These are phyloP conservation scores for Zymoseptoria passerinii DNA, from an alignment of 2,329 filamentous ascomycete genomes.

Conservation along the genomic window DNA sequence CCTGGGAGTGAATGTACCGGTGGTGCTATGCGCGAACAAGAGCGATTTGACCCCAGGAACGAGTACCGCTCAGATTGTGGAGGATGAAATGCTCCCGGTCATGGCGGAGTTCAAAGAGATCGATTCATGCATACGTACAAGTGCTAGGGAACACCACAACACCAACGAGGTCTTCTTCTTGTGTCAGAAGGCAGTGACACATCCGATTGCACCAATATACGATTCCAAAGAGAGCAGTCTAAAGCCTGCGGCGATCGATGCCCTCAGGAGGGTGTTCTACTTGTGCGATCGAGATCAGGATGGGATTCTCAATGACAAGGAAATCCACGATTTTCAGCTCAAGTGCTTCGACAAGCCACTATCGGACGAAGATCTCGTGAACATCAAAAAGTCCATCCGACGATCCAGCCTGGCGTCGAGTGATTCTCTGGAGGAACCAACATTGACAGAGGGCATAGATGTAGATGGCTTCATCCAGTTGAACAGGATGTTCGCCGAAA, in stretches of 20 bases:
- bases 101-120: slow-evolving; percentile 91
- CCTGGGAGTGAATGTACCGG: slow-evolving; percentile 95
- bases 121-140: slow-evolving; percentile 92
- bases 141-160: slow-evolving; percentile 83
- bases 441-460: slow-evolving; percentile 65
- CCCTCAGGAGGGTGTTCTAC: slow-evolving; percentile 85
- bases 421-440: slow-evolving; percentile 10
- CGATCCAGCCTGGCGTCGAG: slow-evolving; percentile 35
- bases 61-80: slow-evolving; percentile 73
- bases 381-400: slow-evolving; percentile 81
- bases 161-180: slow-evolving; percentile 94
- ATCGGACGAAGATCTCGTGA: slow-evolving; percentile 70
- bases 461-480: slow-evolving; percentile 76
- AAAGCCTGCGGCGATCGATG: slow-evolving; percentile 81
- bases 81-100: slow-evolving; percentile 95
- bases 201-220: slow-evolving; percentile 91
- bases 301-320: slow-evolving; percentile 78
- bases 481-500: slow-evolving; percentile 94
- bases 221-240: slow-evolving; percentile 84
- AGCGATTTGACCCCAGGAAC: slow-evolving; percentile 70
- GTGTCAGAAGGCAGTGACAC: slow-evolving; percentile 95
- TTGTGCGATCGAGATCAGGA: slow-evolving; percentile 95
- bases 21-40: slow-evolving; percentile 95
- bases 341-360: slow-evolving; percentile 89
- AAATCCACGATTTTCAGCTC: slow-evolving; percentile 82